Evolutionary conservation across 768 basidiomycete genomes (phyloP), one percentile per base, ranked within the genome.

Genomic region (Candolleomyces eurysporus): DNA sequence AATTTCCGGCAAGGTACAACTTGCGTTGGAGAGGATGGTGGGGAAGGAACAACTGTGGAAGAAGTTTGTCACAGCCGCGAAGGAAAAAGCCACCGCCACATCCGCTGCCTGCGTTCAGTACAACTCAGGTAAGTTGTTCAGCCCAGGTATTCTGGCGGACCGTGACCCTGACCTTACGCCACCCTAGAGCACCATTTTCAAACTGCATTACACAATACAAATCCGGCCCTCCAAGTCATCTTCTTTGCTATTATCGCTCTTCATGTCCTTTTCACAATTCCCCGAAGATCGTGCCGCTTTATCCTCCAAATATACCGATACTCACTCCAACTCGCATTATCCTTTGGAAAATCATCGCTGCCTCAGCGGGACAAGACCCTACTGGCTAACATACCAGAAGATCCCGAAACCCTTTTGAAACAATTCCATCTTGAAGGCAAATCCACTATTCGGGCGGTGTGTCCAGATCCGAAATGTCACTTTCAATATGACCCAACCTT

Each of bases 391-490:
- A 57, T 57, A 4, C 56, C 56, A 43, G 43, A 39, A 9, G 56
- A 57, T 30, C 56, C 43, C 8, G 26, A 48, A 26, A 22, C 64
- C 9, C 45, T 61, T 16, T 21, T 56, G 8, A 48, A 55, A 6
- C 30, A 48, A 14, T 53, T 63, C 40, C 39, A 22, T 17, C 57
- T 66, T 2, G 61, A 66, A 19, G 40, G 59, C 6, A 54, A 52
- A 10, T 22, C 43, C 22, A 65, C 64, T 1, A 65, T 65, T 19
- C 56, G 49, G 13, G 64, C 64, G 9, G 63, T 65, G 4, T 67
- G 64, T 58, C 66, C 66, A 8, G 56, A 64, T 43, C 40, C 59
- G 6, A 51, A 45, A 7, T 67, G 66, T 45, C 66, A 67, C 31
- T 46, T 49, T 19, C 63, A 56, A 8, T 65, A 67, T 50, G 22